Percentiles rank a stretch among this genome's conserved stretches.
phyloP scores from a whole-genome alignment of 2,329 filamentous ascomycete genomes.

The Amauroascus verrucosus region DNA sequence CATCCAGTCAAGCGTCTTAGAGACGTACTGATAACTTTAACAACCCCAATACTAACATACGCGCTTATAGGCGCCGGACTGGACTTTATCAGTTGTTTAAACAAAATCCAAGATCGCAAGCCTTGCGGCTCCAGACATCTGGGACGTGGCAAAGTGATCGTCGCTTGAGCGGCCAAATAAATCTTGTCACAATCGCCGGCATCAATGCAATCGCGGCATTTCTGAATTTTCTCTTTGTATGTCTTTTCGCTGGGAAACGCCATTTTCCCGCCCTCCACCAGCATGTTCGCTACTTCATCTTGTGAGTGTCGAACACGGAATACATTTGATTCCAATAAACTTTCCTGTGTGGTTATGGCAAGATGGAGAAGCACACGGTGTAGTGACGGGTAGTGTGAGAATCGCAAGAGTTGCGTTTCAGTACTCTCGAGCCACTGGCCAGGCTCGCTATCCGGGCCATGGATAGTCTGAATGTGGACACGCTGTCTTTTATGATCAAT shows the following conservation, averaged over 20 bases:
- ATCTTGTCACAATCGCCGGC: conserved; percentile 43
- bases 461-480: conserved; percentile 59
- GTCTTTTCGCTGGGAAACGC: conserved; percentile 31
- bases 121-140: conserved; percentile 18
- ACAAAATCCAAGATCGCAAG: conserved; percentile 56
- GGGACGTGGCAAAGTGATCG: conserved; percentile 40
- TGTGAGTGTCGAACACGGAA: conserved; percentile 7
- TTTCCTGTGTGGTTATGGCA: neutral
- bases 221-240: conserved; percentile 56
- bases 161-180: conserved; percentile 59
- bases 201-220: conserved; percentile 60
- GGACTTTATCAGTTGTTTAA: conserved; percentile 55
- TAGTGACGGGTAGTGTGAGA: conserved; percentile 12
- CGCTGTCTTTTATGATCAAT: conserved; percentile 57
- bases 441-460: conserved; percentile 27
- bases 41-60: conserved; percentile 59
- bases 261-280: conserved; percentile 21
- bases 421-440: conserved; percentile 41
- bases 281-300: conserved; percentile 22
- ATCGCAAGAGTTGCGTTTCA: conserved; percentile 21
- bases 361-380: conserved; percentile 7
- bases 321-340: neutral
- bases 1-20: conserved; percentile 80
- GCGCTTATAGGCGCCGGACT: conserved; percentile 81
- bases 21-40: conserved; percentile 69